phyloP scores from a whole-genome alignment of 139 green algal genomes.

The Tetradesmus lagerheimii region DNA sequence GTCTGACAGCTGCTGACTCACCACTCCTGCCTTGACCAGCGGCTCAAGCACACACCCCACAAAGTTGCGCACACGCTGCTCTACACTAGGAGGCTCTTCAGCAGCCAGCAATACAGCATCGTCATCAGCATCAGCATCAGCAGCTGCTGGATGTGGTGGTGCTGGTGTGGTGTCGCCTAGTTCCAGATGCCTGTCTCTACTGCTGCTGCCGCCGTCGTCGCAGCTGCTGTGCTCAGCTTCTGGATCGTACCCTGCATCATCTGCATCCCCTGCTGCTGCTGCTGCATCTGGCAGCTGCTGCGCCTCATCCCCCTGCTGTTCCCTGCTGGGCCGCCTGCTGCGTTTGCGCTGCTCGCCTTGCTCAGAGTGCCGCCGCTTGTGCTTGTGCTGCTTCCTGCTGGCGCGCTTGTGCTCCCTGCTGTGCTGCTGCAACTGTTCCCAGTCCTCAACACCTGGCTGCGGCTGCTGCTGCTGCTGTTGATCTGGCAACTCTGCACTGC shows the following conservation, averaged over 20 bases:
- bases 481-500: background rate
- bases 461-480: slow-evolving; percentile 4
- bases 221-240: background rate
- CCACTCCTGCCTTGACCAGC: background rate
- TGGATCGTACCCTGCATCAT: background rate
- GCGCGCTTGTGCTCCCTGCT: background rate
- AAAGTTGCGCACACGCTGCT: slow-evolving; percentile 3
- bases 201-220: no score
- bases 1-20: background rate
- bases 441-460: background rate
- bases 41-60: slow-evolving; percentile 31
- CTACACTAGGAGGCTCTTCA: background rate
- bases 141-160: background rate
- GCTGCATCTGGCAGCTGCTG: background rate
- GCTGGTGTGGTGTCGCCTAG: background rate
- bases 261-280: background rate
- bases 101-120: no score
- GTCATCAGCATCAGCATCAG: background rate
- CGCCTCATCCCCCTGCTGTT: background rate
- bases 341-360: background rate
- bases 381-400: background rate
- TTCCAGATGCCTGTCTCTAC: background rate
- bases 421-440: background rate
- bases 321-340: background rate
- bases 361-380: background rate